A percentile compares a stretch with the other conserved stretches of the same genome.
phyloP scores from a whole-genome alignment of 2,329 filamentous ascomycete genomes.

The Teratosphaeria destructans region DNA sequence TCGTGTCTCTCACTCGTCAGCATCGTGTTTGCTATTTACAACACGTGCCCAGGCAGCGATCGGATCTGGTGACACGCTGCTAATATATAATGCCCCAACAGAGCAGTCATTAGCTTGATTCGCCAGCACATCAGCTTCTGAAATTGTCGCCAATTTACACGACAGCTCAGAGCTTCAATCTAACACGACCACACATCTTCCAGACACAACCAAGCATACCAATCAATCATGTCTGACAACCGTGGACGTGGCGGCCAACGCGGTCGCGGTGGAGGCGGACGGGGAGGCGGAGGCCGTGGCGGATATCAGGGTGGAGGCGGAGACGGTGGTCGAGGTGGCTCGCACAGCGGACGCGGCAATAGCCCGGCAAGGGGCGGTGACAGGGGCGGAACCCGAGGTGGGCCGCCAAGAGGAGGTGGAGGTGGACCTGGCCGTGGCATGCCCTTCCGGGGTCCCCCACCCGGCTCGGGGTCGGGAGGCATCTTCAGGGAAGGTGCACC shows the following conservation, averaged over 20 bases:
- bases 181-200: not conserved
- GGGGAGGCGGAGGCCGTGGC: slow-evolving; percentile 4
- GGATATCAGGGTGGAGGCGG: not conserved
- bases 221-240: slow-evolving; percentile 12
- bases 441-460: slow-evolving; percentile 14
- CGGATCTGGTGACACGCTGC: not conserved
- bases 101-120: not conserved
- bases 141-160: not conserved
- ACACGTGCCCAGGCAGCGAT: not conserved
- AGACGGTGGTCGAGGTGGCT: not conserved
- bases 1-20: not conserved
- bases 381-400: slow-evolving; percentile 15
- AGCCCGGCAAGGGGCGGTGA: slow-evolving; percentile 9
- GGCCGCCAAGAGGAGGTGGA: slow-evolving; percentile 13
- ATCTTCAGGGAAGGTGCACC: slow-evolving; percentile 11
- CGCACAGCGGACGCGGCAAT: not conserved
- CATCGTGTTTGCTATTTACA: not conserved
- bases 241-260: slow-evolving; percentile 9
- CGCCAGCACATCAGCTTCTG: not conserved
- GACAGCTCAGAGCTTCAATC: not conserved
- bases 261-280: slow-evolving; percentile 4
- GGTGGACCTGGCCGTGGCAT: slow-evolving; percentile 11
- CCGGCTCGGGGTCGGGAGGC: slow-evolving; percentile 8
- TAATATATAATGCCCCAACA: not conserved
- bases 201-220: not conserved